phyloP scores from a whole-genome alignment of 257 asterid species.

The Solanum pennellii region DNA sequence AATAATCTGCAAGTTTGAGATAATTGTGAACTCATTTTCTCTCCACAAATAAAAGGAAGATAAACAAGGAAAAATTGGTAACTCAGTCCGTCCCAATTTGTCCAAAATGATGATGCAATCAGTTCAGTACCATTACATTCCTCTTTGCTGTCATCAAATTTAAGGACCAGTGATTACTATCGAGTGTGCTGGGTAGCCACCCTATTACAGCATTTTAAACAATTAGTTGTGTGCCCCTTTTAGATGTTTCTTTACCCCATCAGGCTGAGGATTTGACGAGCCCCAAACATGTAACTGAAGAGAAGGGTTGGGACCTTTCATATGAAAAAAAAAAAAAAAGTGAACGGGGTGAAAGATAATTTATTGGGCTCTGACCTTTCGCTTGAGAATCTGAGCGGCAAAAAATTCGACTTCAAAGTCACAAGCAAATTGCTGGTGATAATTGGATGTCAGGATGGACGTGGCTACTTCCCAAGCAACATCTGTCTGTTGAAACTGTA shows the following conservation, averaged over 20 bases:
- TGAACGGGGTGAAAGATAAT: neutral
- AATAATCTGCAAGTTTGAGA: neutral
- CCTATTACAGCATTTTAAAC: neutral
- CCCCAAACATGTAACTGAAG: neutral
- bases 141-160: neutral
- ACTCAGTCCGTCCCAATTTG: neutral
- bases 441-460: slow-evolving; percentile 62
- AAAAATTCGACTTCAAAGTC: slow-evolving; percentile 67
- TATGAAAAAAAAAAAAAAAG: neutral
- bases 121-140: neutral
- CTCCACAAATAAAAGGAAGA: neutral
- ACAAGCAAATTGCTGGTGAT: slow-evolving; percentile 25
- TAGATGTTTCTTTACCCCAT: neutral
- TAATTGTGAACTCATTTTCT: neutral
- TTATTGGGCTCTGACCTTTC: slow-evolving; percentile 39
- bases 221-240: neutral
- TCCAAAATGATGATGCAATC: neutral
- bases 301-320: neutral
- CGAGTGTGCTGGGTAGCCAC: neutral
- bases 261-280: neutral
- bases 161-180: neutral
- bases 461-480: slow-evolving; percentile 89
- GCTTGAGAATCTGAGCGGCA: slow-evolving; percentile 91
- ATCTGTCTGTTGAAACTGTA: slow-evolving; percentile 70
- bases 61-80: neutral